Conservation (phyloP, 2,329 filamentous ascomycete genomes). For the Monosporascus sp. region DNA sequence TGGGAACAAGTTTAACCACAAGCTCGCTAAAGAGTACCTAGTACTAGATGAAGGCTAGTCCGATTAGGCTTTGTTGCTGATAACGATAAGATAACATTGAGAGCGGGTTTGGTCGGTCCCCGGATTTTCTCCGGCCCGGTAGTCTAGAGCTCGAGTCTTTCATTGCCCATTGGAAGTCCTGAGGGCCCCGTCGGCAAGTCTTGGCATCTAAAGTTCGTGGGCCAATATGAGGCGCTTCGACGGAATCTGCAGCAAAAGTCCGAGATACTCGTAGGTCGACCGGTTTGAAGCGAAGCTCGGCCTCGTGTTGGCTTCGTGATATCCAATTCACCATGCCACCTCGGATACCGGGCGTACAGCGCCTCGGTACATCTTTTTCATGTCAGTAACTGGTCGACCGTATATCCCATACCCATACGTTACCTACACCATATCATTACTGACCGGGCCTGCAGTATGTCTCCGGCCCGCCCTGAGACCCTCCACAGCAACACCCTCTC, state of each 20-base stretch:
- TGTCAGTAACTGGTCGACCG: slow-evolving; percentile 40
- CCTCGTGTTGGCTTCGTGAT: neutral
- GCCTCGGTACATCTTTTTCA: slow-evolving; percentile 50
- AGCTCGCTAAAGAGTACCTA: slow-evolving; percentile 1
- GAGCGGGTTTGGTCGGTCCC: neutral
- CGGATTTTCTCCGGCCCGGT: neutral
- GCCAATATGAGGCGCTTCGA: neutral
- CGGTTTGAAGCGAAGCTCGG: neutral
- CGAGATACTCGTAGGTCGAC: neutral
- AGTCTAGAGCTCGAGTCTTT: no score
- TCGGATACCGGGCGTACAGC: slow-evolving; percentile 56
- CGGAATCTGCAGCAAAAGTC: neutral
- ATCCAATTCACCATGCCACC: slow-evolving; percentile 54
- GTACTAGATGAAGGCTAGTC: neutral
- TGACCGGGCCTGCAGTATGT: slow-evolving; percentile 42
- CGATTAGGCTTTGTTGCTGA: neutral
- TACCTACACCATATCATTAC: no score
- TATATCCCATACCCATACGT: slow-evolving; percentile 5
- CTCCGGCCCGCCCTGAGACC: slow-evolving; percentile 49
- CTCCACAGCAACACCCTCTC: slow-evolving; percentile 39
- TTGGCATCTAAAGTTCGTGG: neutral
- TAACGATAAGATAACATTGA: neutral
- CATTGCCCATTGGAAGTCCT: neutral
- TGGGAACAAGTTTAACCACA: neutral
- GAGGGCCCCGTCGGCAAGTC: no score